Percentiles rank a stretch among this genome's conserved stretches.
phyloP scores from a whole-genome alignment of 2,329 filamentous ascomycete genomes.

The Madurella mycetomatis region DNA sequence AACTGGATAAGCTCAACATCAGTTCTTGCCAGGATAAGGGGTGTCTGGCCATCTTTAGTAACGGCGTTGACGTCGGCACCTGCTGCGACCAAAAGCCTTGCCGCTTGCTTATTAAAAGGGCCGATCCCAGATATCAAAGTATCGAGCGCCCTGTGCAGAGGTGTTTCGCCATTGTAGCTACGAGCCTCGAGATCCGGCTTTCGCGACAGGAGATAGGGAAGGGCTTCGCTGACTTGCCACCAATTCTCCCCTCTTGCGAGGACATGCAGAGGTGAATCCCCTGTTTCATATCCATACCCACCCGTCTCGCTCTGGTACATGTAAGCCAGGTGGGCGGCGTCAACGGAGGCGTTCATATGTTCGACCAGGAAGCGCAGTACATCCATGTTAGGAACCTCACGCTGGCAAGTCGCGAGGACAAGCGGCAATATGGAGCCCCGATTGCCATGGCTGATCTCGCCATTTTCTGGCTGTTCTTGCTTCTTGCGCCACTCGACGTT shows the following conservation, averaged over 20 bases:
- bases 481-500: conserved; percentile 8
- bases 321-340: conserved; percentile 11
- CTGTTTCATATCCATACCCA: background rate
- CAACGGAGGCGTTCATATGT: conserved; percentile 20
- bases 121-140: background rate
- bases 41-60: background rate
- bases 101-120: background rate
- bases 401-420: conserved; percentile 28
- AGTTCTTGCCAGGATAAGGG: background rate
- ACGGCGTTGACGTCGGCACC: conserved; percentile 12
- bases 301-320: too few species aligned
- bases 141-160: conserved; percentile 11
- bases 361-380: conserved; percentile 34
- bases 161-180: conserved; percentile 4
- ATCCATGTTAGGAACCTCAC: conserved; percentile 33
- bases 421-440: conserved; percentile 15
- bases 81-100: background rate
- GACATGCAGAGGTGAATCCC: conserved; percentile 12
- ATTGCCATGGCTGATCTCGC: background rate
- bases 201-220: conserved; percentile 15
- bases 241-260: conserved; percentile 4
- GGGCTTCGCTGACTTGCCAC: conserved; percentile 9
- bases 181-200: conserved; percentile 7
- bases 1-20: conserved; percentile 4
- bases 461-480: conserved; percentile 16